These are phyloP conservation scores for Stropharia rugosoannulata DNA, from an alignment of 768 basidiomycete species.

Conservation along the genomic window DNA sequence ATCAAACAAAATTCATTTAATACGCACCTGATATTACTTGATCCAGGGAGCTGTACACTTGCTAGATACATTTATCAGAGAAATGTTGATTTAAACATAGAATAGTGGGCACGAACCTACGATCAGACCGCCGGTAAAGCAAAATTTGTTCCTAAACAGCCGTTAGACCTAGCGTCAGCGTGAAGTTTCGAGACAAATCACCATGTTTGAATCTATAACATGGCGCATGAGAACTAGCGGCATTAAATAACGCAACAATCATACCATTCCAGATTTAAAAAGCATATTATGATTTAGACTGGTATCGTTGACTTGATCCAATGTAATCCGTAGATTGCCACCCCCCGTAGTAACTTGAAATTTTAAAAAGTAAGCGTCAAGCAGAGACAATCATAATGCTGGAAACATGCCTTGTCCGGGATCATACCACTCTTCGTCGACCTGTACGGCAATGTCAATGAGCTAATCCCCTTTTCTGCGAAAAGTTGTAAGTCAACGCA, in stretches of 20 bases:
- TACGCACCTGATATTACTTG: slow-evolving; percentile 21
- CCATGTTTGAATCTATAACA: slow-evolving; percentile 30
- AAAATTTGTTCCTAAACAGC: slow-evolving; percentile 53
- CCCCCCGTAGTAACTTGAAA: slow-evolving; percentile 58
- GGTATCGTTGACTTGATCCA: slow-evolving; percentile 45
- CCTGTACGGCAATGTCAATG: slow-evolving; percentile 18
- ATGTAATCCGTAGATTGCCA: slow-evolving; percentile 73
- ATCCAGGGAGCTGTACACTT: slow-evolving; percentile 27
- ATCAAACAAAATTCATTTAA: background rate
- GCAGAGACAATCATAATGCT: background rate
- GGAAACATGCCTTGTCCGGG: slow-evolving; percentile 42
- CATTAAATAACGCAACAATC: slow-evolving; percentile 18
- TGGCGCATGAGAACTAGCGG: background rate
- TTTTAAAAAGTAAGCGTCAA: background rate
- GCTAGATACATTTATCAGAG: slow-evolving; percentile 11
- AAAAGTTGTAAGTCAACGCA: slow-evolving; percentile 23
- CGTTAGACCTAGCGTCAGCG: background rate
- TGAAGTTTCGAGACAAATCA: slow-evolving; percentile 8
- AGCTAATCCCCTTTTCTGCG: too few species aligned
- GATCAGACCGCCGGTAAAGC: slow-evolving; percentile 78
- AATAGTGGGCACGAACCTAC: slow-evolving; percentile 27
- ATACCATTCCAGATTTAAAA: slow-evolving; percentile 53
- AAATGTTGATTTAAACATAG: background rate
- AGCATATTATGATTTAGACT: slow-evolving; percentile 62
- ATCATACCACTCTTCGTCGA: slow-evolving; percentile 81